These are phyloP conservation scores for Dendrobium huoshanense DNA, from an alignment of 106 monocot genomes.

Conservation along the genomic window DNA sequence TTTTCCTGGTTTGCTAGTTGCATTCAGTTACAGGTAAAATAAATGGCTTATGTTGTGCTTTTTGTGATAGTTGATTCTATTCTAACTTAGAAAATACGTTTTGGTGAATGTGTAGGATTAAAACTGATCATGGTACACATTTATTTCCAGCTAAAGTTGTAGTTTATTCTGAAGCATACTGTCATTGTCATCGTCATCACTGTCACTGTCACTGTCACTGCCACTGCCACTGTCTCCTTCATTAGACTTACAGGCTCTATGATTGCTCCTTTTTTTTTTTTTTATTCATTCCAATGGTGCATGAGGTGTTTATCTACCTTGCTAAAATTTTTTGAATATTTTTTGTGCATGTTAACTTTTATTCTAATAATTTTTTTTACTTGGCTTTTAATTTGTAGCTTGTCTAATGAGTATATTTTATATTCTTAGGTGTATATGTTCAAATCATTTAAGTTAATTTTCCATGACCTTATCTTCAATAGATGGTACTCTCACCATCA, in stretches of 20 bases:
- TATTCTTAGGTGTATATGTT: too few species aligned
- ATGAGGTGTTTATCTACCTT: too few species aligned
- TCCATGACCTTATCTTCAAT: too few species aligned
- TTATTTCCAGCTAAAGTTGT: not conserved
- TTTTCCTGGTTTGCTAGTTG: conserved; percentile 94
- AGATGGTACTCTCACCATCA: too few species aligned
- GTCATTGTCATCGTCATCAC: not conserved
- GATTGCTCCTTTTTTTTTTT: too few species aligned
- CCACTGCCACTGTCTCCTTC: not conserved
- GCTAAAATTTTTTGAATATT: too few species aligned
- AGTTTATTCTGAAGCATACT: not conserved
- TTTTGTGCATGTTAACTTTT: too few species aligned
- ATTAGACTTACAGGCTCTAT: not conserved
- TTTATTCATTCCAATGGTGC: too few species aligned
- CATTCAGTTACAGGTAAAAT: conserved; percentile 83
- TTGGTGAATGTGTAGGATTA: not conserved
- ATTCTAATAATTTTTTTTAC: too few species aligned
- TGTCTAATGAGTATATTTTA: too few species aligned
- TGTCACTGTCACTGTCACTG: not conserved
- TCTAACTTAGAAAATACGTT: not conserved
- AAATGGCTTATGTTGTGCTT: not conserved
- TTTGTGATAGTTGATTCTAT: not conserved
- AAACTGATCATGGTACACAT: not conserved
- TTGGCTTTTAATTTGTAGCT: too few species aligned
- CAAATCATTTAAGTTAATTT: too few species aligned